These are phyloP conservation scores for Mortierella sp. DNA, from an alignment of 371 early-diverging fungal species.

Conservation along the genomic window DNA sequence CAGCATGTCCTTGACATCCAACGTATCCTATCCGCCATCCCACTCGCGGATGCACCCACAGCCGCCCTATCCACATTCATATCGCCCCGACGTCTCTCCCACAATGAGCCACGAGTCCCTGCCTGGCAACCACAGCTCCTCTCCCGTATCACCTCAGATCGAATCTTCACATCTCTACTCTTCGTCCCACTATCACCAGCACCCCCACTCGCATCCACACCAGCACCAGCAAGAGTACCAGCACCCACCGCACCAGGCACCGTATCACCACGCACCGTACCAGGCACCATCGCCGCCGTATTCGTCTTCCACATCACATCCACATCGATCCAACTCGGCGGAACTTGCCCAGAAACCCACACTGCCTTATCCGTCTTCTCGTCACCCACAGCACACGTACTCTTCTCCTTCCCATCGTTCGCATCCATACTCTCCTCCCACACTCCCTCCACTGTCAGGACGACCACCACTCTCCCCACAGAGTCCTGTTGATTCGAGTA, in stretches of 20 bases:
- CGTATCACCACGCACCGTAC: slow-evolving; percentile 22
- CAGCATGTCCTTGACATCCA: slow-evolving; percentile 21
- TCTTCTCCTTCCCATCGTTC: slow-evolving; percentile 30
- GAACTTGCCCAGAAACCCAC: slow-evolving; percentile 29
- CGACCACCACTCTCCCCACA: slow-evolving; percentile 37
- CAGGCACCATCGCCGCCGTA: slow-evolving; percentile 48
- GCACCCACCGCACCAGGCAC: neutral
- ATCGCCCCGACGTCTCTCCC: slow-evolving; percentile 27
- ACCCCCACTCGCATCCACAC: slow-evolving; percentile 18
- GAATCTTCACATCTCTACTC: slow-evolving; percentile 32
- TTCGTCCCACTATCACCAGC: slow-evolving; percentile 14
- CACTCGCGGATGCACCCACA: slow-evolving; percentile 22
- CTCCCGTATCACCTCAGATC: slow-evolving; percentile 13
- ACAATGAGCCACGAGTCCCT: slow-evolving; percentile 27
- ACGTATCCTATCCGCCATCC: slow-evolving; percentile 14
- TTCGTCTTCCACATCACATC: slow-evolving; percentile 8
- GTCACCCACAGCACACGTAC: slow-evolving; percentile 12
- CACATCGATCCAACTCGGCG: slow-evolving; percentile 27
- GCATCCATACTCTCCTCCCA: slow-evolving; percentile 40
- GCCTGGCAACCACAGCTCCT: slow-evolving; percentile 3
- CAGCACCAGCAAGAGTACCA: slow-evolving; percentile 2
- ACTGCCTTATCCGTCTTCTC: slow-evolving; percentile 8
- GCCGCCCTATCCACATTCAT: slow-evolving; percentile 8
- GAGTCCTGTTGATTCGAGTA: slow-evolving; percentile 28
- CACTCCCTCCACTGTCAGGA: slow-evolving; percentile 34